phyloP scores from a whole-genome alignment of 306 rosid species.

The Lathyrus sativus region DNA sequence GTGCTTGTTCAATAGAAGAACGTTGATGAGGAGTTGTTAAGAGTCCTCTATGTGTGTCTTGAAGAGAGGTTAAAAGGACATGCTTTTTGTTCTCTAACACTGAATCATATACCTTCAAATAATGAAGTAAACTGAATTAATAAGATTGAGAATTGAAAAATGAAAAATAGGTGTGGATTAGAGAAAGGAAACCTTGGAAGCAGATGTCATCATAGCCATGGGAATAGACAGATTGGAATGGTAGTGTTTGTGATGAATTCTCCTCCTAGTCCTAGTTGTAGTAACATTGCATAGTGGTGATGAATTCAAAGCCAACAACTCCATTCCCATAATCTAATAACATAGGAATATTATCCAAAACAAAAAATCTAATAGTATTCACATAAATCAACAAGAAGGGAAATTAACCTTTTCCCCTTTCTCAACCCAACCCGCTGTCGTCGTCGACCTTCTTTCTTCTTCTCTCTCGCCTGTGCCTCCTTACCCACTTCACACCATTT shows the following conservation, averaged over 20 bases:
- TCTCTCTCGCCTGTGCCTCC: background rate
- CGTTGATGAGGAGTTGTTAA: conserved; percentile 78
- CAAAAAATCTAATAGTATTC: no score
- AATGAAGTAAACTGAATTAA: background rate
- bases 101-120: conserved; percentile 46
- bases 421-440: no score
- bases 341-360: background rate
- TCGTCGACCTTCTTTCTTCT: background rate
- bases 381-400: no score
- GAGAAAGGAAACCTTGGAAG: conserved; percentile 47
- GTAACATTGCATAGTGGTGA: background rate
- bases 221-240: background rate
- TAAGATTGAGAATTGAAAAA: no score
- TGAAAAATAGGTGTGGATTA: background rate
- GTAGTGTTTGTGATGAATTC: background rate
- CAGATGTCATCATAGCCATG: conserved; percentile 32
- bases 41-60: conserved; percentile 84
- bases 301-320: background rate
- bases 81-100: conserved; percentile 72
- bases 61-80: conserved; percentile 58
- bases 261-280: background rate
- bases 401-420: background rate
- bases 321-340: background rate
- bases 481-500: background rate
- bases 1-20: conserved; percentile 76